These are phyloP conservation scores for Annulohypoxylon bovei DNA, from an alignment of 495 filamentous ascomycete species.

Conservation along the genomic window DNA sequence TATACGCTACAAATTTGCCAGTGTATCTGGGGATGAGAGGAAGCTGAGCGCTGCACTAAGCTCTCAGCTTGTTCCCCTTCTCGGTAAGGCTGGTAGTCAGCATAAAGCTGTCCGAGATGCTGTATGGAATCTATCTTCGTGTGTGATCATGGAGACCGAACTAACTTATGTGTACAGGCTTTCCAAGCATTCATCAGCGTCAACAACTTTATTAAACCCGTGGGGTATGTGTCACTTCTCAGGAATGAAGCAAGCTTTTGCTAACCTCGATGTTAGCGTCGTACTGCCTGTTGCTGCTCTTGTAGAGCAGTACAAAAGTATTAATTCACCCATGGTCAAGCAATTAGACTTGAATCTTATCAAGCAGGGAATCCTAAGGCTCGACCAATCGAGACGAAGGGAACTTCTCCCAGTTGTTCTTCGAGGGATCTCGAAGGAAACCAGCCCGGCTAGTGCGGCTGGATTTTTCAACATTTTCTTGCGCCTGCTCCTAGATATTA, in stretches of 20 bases:
- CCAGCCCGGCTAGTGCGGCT: conserved; percentile 70
- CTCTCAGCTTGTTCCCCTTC: conserved; percentile 79
- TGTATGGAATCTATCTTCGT: conserved; percentile 22
- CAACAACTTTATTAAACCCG: conserved; percentile 56
- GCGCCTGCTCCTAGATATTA: conserved; percentile 74
- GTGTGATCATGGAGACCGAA: background rate
- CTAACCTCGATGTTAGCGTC: conserved; percentile 59
- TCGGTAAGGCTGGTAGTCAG: conserved; percentile 85
- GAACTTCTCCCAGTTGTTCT: conserved; percentile 77
- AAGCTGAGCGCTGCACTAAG: conserved; percentile 81
- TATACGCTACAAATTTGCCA: conserved; percentile 89
- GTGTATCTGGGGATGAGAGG: conserved; percentile 77
- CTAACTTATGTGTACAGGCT: conserved; percentile 36
- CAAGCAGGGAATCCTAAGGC: conserved; percentile 81
- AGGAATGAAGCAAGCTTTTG: background rate
- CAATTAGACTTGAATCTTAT: conserved; percentile 92
- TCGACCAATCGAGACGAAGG: conserved; percentile 59
- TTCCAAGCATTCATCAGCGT: conserved; percentile 49
- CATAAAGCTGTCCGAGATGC: conserved; percentile 74
- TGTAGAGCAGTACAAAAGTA: conserved; percentile 89
- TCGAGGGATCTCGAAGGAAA: conserved; percentile 74
- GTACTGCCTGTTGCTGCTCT: conserved; percentile 84
- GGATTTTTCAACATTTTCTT: conserved; percentile 87
- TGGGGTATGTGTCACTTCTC: conserved; percentile 47
- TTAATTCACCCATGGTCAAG: conserved; percentile 72